These are phyloP conservation scores for Casuarina cunninghamiana DNA, from an alignment of 306 rosid genomes.

Conservation along the genomic window DNA sequence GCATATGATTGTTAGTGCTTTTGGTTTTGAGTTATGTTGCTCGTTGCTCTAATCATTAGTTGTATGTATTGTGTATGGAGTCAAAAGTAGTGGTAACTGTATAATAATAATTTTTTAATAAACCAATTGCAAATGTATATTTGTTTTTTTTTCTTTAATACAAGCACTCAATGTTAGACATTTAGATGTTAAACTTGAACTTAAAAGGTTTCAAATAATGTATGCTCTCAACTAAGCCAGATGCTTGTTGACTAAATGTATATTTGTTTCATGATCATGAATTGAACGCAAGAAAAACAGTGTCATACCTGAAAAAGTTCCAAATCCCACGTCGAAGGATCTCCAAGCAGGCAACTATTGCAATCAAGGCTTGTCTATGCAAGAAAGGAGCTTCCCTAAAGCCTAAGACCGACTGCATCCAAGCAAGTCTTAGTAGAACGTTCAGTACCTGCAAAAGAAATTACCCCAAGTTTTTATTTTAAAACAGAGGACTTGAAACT, in stretches of 20 bases:
- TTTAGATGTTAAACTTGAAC: no score
- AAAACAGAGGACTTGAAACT: not conserved
- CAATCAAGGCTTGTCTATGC: constrained; percentile 57
- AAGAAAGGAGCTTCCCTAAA: constrained; percentile 51
- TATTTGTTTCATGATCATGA: no score
- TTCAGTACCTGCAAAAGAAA: constrained; percentile 56
- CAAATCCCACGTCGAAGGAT: constrained; percentile 85
- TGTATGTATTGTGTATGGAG: no score
- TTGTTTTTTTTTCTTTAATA: no score
- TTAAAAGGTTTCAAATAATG: no score
- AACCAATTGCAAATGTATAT: no score
- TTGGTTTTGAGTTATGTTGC: not conserved
- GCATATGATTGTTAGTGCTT: not conserved
- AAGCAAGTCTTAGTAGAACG: constrained; percentile 63
- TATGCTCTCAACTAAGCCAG: no score
- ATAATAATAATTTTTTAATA: no score
- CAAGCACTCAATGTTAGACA: no score
- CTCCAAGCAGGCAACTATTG: constrained; percentile 69
- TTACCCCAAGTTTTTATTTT: not conserved
- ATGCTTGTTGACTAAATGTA: no score
- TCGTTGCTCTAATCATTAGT: no score
- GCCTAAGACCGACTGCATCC: constrained; percentile 78
- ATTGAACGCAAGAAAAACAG: not conserved
- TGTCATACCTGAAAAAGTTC: constrained; percentile 75
- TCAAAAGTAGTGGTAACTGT: no score